Conservation (phyloP, 2,329 filamentous ascomycete genomes). For the Colletotrichum neosansevieriae region DNA sequence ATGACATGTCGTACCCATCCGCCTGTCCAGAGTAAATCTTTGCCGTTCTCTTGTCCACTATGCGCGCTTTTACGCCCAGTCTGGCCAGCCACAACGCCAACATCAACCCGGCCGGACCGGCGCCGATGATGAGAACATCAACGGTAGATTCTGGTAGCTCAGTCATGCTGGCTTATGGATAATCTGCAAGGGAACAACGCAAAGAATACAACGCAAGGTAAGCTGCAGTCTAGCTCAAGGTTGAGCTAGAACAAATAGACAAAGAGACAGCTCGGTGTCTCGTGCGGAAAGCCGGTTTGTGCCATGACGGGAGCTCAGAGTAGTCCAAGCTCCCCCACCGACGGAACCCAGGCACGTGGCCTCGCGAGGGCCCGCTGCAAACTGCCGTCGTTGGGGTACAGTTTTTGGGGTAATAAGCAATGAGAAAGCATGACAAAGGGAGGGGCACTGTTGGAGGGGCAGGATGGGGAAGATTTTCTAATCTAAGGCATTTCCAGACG, state of each 20-base stretch:
- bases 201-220: neutral
- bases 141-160: slow-evolving; percentile 26
- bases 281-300: neutral
- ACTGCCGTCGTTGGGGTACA: slow-evolving; percentile 23
- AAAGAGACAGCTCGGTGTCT: neutral
- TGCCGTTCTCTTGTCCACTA: slow-evolving; percentile 57
- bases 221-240: neutral
- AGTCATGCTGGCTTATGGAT: slow-evolving; percentile 9
- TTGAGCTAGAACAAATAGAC: neutral
- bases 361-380: neutral
- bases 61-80: slow-evolving; percentile 55
- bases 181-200: neutral
- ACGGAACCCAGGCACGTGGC: neutral
- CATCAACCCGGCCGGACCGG: slow-evolving; percentile 55
- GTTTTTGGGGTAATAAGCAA: slow-evolving; percentile 37
- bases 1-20: slow-evolving; percentile 66
- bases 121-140: slow-evolving; percentile 39
- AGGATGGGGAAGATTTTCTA: slow-evolving; percentile 3
- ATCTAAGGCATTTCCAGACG: neutral
- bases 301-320: neutral
- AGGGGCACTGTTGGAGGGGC: slow-evolving; percentile 1
- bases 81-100: slow-evolving; percentile 57
- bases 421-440: slow-evolving; percentile 40
- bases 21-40: slow-evolving; percentile 58
- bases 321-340: neutral